Conservation (phyloP, 305 asterid genomes). For the Fraxinus angustifolia region DNA sequence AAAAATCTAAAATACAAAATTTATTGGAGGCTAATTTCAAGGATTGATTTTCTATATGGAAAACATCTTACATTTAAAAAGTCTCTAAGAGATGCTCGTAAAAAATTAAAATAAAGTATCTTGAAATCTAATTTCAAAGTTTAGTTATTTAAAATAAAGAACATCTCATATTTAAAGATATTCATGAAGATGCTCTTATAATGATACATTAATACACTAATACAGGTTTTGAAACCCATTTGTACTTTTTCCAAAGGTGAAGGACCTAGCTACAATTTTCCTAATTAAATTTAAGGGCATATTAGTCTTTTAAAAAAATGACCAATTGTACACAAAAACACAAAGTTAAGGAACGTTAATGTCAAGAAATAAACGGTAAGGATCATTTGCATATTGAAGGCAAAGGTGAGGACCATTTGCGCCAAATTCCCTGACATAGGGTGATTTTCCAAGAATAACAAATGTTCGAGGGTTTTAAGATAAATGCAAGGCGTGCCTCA, state of each 20-base stretch:
- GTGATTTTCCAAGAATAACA: neutral
- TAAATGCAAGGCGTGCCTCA: neutral
- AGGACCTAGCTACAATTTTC: neutral
- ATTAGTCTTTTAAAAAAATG: neutral
- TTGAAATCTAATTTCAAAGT: neutral
- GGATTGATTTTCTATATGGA: neutral
- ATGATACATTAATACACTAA: neutral
- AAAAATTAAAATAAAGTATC: too few species aligned
- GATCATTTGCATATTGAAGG: neutral
- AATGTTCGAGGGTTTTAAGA: constrained; percentile 3
- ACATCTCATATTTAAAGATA: neutral
- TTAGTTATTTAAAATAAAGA: neutral
- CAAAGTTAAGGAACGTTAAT: neutral
- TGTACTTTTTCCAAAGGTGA: neutral
- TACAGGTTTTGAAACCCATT: neutral
- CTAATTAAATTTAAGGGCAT: neutral
- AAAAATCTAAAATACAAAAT: too few species aligned
- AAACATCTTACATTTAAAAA: too few species aligned
- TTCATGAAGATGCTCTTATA: neutral
- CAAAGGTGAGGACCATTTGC: neutral
- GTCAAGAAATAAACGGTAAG: neutral
- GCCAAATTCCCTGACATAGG: neutral
- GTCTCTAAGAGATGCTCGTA: neutral
- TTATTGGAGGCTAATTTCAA: neutral
- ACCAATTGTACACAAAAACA: neutral